Conservation (phyloP, 116 monocot genomes). For the Zostera marina region DNA sequence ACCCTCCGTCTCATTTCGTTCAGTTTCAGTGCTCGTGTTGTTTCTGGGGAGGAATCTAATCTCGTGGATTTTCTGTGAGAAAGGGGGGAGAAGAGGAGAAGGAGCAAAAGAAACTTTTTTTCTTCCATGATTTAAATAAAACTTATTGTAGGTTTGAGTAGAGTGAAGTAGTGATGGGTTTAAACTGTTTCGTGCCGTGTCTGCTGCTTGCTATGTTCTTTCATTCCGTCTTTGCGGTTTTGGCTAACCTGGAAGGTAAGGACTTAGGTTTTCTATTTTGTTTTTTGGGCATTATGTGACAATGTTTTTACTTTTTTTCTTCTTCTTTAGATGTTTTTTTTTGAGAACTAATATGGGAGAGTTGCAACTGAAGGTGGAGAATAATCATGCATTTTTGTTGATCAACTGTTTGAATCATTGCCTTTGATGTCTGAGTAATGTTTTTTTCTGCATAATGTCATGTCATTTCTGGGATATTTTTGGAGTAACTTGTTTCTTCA, state of each 20-base stretch:
- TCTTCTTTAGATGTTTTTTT: background rate
- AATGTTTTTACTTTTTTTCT: background rate
- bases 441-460: background rate
- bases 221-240: constrained; percentile 8
- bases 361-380: too few relatives aligned
- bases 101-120: too few relatives aligned
- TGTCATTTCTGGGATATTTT: background rate
- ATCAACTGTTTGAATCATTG: too few relatives aligned
- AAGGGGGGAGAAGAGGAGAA: background rate
- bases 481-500: background rate
- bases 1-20: too few relatives aligned
- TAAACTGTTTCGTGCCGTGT: background rate
- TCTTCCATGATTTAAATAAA: constrained; percentile 4
- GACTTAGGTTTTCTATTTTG: background rate
- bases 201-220: constrained; percentile 5
- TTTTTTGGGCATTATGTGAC: background rate
- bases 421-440: background rate
- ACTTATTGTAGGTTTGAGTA: constrained; percentile 22
- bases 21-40: too few relatives aligned
- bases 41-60: too few relatives aligned
- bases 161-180: background rate
- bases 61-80: too few relatives aligned
- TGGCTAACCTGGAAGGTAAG: constrained; percentile 19
- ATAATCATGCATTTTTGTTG: too few relatives aligned
- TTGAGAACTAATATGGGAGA: too few relatives aligned